Evolutionary conservation across 768 basidiomycete genomes (phyloP).

Genomic region (Clitopilus hobsonii): DNA sequence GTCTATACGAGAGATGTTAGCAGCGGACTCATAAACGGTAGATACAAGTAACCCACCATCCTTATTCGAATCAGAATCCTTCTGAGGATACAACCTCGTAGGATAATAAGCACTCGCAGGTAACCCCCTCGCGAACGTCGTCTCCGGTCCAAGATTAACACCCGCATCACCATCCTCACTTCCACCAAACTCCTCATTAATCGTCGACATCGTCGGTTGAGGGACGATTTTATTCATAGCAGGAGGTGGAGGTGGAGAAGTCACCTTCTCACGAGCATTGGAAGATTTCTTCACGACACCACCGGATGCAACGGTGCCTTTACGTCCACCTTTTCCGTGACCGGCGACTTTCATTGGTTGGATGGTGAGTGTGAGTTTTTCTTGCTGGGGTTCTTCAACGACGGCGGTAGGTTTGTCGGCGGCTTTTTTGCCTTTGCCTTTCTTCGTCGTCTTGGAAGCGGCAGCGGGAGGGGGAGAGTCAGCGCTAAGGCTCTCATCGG

Average conservation of each 20-base stretch:
- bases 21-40: background rate
- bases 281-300: constrained; percentile 62
- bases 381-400: constrained; percentile 16
- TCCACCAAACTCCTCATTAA: no score
- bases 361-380: constrained; percentile 40
- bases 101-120: constrained; percentile 11
- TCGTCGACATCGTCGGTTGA: no score
- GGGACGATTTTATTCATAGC: no score
- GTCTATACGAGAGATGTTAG: constrained; percentile 26
- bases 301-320: constrained; percentile 68
- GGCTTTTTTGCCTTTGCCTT: constrained; percentile 9
- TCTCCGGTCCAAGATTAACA: constrained; percentile 24
- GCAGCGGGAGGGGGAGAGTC: background rate
- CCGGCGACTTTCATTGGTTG: constrained; percentile 55
- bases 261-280: constrained; percentile 15
- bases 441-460: constrained; percentile 15
- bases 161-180: no score
- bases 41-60: background rate
- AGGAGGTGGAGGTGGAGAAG: constrained; percentile 9
- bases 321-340: constrained; percentile 49
- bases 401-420: constrained; percentile 9
- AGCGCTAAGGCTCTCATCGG: constrained; percentile 27
- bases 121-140: constrained; percentile 14
- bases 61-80: background rate
- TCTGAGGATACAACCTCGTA: constrained; percentile 11